phyloP scores from a whole-genome alignment of 148 eudicot genomes.

The Persicaria maculosa region DNA sequence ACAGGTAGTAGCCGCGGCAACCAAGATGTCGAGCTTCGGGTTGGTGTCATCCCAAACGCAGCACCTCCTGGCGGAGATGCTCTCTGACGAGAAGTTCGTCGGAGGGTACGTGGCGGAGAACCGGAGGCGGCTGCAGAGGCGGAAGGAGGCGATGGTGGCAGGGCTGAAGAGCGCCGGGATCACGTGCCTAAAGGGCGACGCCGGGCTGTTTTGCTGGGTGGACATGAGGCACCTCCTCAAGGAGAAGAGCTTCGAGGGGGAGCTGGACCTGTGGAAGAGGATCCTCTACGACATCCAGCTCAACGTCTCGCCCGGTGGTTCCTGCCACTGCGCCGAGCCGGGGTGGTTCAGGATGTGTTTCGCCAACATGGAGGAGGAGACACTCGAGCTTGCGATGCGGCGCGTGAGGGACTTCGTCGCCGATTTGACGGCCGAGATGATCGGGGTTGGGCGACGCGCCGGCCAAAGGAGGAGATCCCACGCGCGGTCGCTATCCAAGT shows the following conservation, averaged over 20 bases:
- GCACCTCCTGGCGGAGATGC: slow-evolving; percentile 48
- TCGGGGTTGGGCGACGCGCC: not conserved
- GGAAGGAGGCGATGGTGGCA: slow-evolving; percentile 31
- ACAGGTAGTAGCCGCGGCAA: slow-evolving; percentile 54
- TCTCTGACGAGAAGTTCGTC: slow-evolving; percentile 52
- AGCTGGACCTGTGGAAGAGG: slow-evolving; percentile 69
- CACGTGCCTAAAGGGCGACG: slow-evolving; percentile 29
- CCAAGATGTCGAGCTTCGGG: slow-evolving; percentile 85
- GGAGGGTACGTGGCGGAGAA: slow-evolving; percentile 34
- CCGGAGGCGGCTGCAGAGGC: slow-evolving; percentile 27
- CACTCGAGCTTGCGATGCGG: slow-evolving; percentile 45
- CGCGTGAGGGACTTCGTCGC: slow-evolving; percentile 41
- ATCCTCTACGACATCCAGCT: slow-evolving; percentile 49
- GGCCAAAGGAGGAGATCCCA: slow-evolving; percentile 27
- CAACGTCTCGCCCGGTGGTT: slow-evolving; percentile 72
- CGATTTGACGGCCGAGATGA: not conserved
- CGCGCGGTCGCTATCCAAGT: slow-evolving; percentile 48
- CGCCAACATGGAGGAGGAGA: slow-evolving; percentile 54
- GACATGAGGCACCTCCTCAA: slow-evolving; percentile 48
- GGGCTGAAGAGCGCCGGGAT: slow-evolving; percentile 53
- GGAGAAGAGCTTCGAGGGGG: slow-evolving; percentile 44
- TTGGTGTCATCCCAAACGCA: slow-evolving; percentile 74
- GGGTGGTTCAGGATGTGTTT: slow-evolving; percentile 84
- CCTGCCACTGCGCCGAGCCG: slow-evolving; percentile 71
- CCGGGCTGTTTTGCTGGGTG: slow-evolving; percentile 64